Percentiles rank a stretch among this genome's conserved stretches.
phyloP scores from a whole-genome alignment of 1,284 basidiomycete species.

The Hemileia vastatrix region DNA sequence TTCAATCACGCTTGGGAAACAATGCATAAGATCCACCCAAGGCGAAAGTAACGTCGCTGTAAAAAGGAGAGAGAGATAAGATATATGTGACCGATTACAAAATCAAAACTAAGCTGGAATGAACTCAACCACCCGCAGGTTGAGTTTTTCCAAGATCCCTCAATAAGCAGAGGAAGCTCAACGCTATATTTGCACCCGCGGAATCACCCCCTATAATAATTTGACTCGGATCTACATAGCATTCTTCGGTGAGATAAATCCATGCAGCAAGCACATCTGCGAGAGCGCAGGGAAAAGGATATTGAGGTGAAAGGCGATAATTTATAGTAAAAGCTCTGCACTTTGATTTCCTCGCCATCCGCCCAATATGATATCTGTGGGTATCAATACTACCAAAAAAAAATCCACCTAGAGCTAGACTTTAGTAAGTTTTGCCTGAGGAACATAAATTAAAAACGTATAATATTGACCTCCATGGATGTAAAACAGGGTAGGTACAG shows the following conservation, averaged over 20 bases:
- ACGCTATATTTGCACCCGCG: conserved; percentile 77
- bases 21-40: conserved; percentile 90
- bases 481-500: too few species aligned
- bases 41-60: conserved; percentile 48
- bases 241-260: conserved; percentile 61
- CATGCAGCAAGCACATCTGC: conserved; percentile 68
- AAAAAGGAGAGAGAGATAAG: too few species aligned
- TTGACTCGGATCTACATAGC: conserved; percentile 65
- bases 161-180: conserved; percentile 78
- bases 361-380: conserved; percentile 66
- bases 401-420: too few species aligned
- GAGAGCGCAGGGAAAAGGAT: conserved; percentile 82
- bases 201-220: conserved; percentile 85
- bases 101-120: too few species aligned
- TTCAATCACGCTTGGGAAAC: conserved; percentile 73
- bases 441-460: too few species aligned
- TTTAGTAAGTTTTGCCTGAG: too few species aligned
- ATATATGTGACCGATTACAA: too few species aligned
- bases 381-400: conserved; percentile 52
- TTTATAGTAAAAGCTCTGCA: conserved; percentile 77
- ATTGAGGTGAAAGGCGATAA: conserved; percentile 21
- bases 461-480: too few species aligned
- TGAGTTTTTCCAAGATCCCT: conserved; percentile 71
- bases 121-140: conserved; percentile 65
- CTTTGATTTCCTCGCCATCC: conserved; percentile 77